Percentiles rank a stretch among this genome's conserved stretches.
phyloP scores from a whole-genome alignment of 345 rosid species.

The Isatis tinctoria region DNA sequence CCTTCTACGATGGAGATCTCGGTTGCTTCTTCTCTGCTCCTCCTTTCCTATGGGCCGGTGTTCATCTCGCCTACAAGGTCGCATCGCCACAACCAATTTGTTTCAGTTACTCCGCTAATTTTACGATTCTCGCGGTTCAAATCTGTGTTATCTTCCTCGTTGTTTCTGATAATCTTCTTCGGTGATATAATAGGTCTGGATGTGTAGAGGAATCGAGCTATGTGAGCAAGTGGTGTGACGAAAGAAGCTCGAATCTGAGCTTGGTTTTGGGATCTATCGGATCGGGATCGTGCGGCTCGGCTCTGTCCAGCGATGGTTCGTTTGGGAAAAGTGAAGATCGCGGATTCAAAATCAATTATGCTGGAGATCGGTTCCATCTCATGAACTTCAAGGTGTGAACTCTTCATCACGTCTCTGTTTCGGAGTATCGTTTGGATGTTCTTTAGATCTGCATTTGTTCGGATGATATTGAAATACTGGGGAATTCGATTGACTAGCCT shows the following conservation, averaged over 20 bases:
- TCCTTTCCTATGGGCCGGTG: constrained; percentile 43
- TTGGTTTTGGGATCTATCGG: constrained; percentile 33
- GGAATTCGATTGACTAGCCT: not conserved
- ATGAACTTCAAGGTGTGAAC: constrained; percentile 54
- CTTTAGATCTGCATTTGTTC: constrained; percentile 9
- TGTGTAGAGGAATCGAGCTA: constrained; percentile 19
- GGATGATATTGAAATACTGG: not conserved
- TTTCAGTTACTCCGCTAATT: not conserved
- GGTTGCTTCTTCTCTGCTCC: constrained; percentile 80
- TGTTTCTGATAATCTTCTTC: not conserved
- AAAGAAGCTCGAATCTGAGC: constrained; percentile 42
- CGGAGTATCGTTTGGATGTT: not conserved
- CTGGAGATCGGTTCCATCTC: constrained; percentile 13
- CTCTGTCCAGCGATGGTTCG: constrained; percentile 38
- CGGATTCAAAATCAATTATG: not conserved
- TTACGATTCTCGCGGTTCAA: not conserved
- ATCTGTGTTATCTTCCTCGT: not conserved
- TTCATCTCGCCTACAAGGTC: constrained; percentile 37
- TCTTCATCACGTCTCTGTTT: constrained; percentile 20
- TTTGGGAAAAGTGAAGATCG: constrained; percentile 21
- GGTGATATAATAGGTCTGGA: constrained; percentile 2
- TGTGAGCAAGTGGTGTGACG: constrained; percentile 20
- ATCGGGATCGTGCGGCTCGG: constrained; percentile 40
- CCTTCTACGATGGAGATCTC: constrained; percentile 60
- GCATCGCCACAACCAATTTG: not conserved